Conservation (phyloP, 2,329 filamentous ascomycete genomes). For the Orbilia javanica region DNA sequence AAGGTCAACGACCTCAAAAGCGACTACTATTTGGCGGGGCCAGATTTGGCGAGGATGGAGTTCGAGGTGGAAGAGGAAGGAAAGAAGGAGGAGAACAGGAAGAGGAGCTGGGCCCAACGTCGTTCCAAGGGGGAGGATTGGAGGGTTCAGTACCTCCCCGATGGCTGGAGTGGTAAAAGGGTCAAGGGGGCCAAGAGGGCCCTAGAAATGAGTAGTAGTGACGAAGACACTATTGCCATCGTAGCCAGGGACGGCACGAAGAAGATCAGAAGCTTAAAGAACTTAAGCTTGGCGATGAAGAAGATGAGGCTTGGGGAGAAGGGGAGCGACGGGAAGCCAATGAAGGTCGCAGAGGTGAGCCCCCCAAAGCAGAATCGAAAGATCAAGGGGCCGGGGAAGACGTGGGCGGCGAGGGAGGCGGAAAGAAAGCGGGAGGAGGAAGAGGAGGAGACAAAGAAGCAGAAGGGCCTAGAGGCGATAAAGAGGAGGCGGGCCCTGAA, state of each 20-base stretch:
- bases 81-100: background rate
- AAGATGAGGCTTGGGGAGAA: background rate
- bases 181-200: background rate
- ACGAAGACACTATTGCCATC: background rate
- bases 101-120: background rate
- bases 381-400: background rate
- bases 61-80: background rate
- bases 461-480: background rate
- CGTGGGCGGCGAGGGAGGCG: background rate
- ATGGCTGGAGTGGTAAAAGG: background rate
- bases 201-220: background rate
- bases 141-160: background rate
- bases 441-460: background rate
- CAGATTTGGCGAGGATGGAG: background rate
- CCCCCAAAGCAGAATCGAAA: background rate
- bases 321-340: background rate
- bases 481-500: background rate
- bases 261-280: background rate
- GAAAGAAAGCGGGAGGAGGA: background rate
- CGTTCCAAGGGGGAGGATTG: background rate
- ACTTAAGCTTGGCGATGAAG: background rate
- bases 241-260: background rate
- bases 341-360: too few species aligned
- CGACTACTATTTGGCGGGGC: slow-evolving; percentile 14
- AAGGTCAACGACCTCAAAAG: slow-evolving; percentile 1